Percentiles rank a stretch among this genome's conserved stretches.
phyloP scores from a whole-genome alignment of 176 grass and related monocot genomes.

The Paspalum vaginatum region DNA sequence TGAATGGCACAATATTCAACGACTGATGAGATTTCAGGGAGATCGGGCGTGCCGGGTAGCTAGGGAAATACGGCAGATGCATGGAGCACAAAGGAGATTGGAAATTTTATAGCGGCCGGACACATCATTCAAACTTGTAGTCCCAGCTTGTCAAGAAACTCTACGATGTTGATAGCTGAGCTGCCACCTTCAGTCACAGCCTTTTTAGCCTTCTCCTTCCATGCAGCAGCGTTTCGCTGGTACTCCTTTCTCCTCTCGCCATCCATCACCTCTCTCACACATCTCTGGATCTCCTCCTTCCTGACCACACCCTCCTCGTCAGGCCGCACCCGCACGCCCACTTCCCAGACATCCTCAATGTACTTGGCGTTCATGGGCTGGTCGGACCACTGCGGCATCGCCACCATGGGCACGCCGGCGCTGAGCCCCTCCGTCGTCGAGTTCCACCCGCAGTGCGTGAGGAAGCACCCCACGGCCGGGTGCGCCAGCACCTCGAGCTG shows the following conservation, averaged over 20 bases:
- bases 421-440: constrained; percentile 32
- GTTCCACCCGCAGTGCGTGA: constrained; percentile 15
- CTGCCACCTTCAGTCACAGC: constrained; percentile 51
- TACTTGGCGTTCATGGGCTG: constrained; percentile 72
- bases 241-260: constrained; percentile 27
- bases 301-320: not conserved
- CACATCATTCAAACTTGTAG: not conserved
- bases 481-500: constrained; percentile 66
- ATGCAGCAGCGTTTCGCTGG: constrained; percentile 38
- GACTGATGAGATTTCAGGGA: not conserved
- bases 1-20: not conserved
- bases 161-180: constrained; percentile 41
- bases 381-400: constrained; percentile 61
- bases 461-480: not conserved
- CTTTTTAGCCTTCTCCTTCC: constrained; percentile 38
- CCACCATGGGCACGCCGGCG: constrained; percentile 41
- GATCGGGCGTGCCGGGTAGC: not conserved
- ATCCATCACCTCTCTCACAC: constrained; percentile 37
- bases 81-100: not conserved
- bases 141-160: constrained; percentile 35
- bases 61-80: not conserved
- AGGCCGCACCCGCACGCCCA: constrained; percentile 42
- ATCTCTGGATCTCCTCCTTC: constrained; percentile 37
- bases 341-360: constrained; percentile 58
- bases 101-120: not conserved